Evolutionary conservation across 2,329 filamentous ascomycete species (phyloP).

Genomic region (Ophiocordyceps camponoti-saundersi): DNA sequence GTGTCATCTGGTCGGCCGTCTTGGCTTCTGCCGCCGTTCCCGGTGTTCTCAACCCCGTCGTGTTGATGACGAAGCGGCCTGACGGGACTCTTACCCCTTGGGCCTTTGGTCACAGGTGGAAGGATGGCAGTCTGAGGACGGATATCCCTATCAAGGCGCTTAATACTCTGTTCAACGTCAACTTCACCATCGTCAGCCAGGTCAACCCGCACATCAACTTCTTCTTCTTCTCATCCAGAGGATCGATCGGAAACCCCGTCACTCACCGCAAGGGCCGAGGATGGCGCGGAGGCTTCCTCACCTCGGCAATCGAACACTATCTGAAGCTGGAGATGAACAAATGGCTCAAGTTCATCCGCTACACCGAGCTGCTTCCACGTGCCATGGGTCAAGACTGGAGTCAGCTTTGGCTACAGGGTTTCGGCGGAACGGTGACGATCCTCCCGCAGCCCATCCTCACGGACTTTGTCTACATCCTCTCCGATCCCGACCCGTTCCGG

Average conservation of each 20-base stretch:
- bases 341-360: slow-evolving; percentile 88
- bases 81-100: slow-evolving; percentile 71
- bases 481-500: slow-evolving; percentile 59
- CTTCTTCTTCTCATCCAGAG: slow-evolving; percentile 63
- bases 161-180: slow-evolving; percentile 96
- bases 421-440: slow-evolving; percentile 87
- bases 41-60: slow-evolving; percentile 86
- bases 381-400: slow-evolving; percentile 93
- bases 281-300: slow-evolving; percentile 91
- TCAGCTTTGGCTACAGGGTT: slow-evolving; percentile 88
- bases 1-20: slow-evolving; percentile 95
- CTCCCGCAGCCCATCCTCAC: slow-evolving; percentile 70
- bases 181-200: slow-evolving; percentile 77
- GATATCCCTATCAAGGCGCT: slow-evolving; percentile 90
- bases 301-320: slow-evolving; percentile 82
- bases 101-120: slow-evolving; percentile 98
- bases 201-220: slow-evolving; percentile 98
- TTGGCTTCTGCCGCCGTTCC: slow-evolving; percentile 90
- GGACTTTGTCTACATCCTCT: slow-evolving; percentile 76
- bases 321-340: slow-evolving; percentile 89
- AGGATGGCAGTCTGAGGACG: slow-evolving; percentile 83
- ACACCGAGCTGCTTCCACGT: slow-evolving; percentile 79
- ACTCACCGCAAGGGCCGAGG: slow-evolving; percentile 86
- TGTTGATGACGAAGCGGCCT: slow-evolving; percentile 74
- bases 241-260: slow-evolving; percentile 84